Percentiles rank a stretch among this genome's conserved stretches.
phyloP scores from a whole-genome alignment of 148 eudicot species.

The Dysphania ambrosioides region DNA sequence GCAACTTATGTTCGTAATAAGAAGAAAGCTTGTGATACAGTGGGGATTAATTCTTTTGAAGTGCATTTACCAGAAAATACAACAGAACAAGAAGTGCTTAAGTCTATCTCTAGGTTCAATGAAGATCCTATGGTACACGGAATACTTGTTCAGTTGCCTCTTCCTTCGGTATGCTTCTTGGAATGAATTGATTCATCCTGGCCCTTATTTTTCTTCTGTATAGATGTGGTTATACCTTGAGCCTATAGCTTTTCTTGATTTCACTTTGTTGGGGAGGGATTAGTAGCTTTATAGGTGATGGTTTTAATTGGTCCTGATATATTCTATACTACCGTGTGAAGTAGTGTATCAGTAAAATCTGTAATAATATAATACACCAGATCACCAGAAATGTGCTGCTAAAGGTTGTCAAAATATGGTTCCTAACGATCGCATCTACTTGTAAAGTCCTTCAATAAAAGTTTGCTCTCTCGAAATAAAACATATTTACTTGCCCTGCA shows the following conservation, averaged over 20 bases:
- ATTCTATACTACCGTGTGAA: slow-evolving; percentile 1
- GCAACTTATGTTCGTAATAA: slow-evolving; percentile 90
- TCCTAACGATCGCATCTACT: not conserved
- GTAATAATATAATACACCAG: not conserved
- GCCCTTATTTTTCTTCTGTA: not conserved
- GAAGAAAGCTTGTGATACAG: slow-evolving; percentile 83
- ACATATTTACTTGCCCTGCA: no score
- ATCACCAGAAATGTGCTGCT: not conserved
- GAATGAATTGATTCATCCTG: not conserved
- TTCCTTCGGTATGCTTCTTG: slow-evolving; percentile 68
- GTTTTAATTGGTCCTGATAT: not conserved
- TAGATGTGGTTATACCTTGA: not conserved
- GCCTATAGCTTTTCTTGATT: not conserved
- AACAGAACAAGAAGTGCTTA: slow-evolving; percentile 73
- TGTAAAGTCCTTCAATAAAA: not conserved
- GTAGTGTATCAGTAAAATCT: not conserved
- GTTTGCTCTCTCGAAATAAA: not conserved
- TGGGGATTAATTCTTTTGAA: slow-evolving; percentile 81
- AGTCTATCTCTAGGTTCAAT: slow-evolving; percentile 63
- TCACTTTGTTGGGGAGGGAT: not conserved
- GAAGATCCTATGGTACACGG: slow-evolving; percentile 81
- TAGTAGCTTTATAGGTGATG: not conserved
- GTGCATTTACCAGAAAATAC: slow-evolving; percentile 61
- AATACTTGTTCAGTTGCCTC: slow-evolving; percentile 89
- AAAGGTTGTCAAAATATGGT: not conserved